Percentiles rank a stretch among this genome's conserved stretches.
phyloP scores from a whole-genome alignment of 2,329 filamentous ascomycete species.

The Aspergillus fumigatiaffinis region DNA sequence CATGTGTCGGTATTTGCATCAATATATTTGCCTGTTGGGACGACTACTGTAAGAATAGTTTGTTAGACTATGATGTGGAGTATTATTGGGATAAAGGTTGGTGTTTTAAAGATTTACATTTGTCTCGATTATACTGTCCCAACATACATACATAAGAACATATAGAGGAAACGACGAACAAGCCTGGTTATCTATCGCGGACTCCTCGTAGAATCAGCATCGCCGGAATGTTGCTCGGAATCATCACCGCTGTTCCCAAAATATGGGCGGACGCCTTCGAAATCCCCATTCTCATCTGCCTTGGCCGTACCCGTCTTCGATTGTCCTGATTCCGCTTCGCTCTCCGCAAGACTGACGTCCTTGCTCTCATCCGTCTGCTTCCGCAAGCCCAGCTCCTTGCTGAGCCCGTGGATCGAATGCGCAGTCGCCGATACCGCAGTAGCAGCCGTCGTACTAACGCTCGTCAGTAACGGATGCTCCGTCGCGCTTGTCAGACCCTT shows the following conservation, averaged over 20 bases:
- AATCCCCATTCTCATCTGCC: conserved; percentile 27
- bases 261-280: conserved; percentile 39
- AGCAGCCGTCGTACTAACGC: conserved; percentile 13
- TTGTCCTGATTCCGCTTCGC: conserved; percentile 42
- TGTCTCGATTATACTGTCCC: neutral
- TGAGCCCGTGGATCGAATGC: conserved; percentile 11
- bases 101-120: neutral
- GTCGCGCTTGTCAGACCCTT: conserved; percentile 6
- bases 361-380: conserved; percentile 62
- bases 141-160: neutral
- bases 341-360: conserved; percentile 69
- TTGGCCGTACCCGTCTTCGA: conserved; percentile 16
- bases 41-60: neutral
- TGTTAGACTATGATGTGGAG: neutral
- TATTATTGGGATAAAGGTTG: neutral
- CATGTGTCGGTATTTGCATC: neutral
- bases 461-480: conserved; percentile 9
- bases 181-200: neutral
- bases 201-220: neutral
- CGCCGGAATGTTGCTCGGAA: neutral
- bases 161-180: neutral
- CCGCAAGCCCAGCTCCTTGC: conserved; percentile 65
- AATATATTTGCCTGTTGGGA: neutral
- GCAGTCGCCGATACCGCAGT: conserved; percentile 10
- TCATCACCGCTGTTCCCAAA: conserved; percentile 11